A percentile compares a stretch with the other conserved stretches of the same genome.
These are phyloP conservation scores for Myriosclerotinia scirpicola DNA, from an alignment of 2,329 filamentous ascomycete species.

Conservation along the genomic window DNA sequence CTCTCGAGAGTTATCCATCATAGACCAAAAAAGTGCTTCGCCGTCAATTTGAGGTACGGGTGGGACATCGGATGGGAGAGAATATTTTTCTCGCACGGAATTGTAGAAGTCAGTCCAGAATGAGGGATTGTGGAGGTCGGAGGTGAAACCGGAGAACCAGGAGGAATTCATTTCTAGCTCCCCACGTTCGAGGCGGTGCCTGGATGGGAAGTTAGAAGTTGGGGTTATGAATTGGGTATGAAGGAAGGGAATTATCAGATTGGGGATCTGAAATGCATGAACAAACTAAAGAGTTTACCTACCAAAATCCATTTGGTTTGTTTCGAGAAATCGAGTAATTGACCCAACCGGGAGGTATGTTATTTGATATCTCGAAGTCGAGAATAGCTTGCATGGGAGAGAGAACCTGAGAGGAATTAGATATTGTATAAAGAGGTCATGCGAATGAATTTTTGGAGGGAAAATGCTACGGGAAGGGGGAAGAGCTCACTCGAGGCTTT, in stretches of 20 bases:
- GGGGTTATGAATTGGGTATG: too few relatives aligned
- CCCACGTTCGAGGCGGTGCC: slow-evolving; percentile 78
- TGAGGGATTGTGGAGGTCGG: slow-evolving; percentile 64
- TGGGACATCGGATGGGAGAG: slow-evolving; percentile 49
- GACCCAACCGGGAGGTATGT: slow-evolving; percentile 84
- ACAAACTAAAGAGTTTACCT: background rate
- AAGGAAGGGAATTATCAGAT: background rate
- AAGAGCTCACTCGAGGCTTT: background rate
- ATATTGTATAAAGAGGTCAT: background rate
- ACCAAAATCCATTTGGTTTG: slow-evolving; percentile 77
- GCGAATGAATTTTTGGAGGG: background rate
- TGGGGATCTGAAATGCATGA: background rate
- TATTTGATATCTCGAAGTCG: slow-evolving; percentile 76
- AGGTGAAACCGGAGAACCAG: slow-evolving; percentile 76
- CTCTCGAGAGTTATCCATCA: slow-evolving; percentile 73
- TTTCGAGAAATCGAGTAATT: slow-evolving; percentile 84
- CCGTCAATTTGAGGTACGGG: slow-evolving; percentile 72
- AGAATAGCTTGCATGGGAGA: slow-evolving; percentile 93
- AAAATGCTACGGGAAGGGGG: background rate
- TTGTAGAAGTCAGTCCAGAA: slow-evolving; percentile 70
- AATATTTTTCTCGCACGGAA: slow-evolving; percentile 43
- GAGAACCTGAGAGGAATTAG: slow-evolving; percentile 56
- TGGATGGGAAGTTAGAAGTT: background rate
- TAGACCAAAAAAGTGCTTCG: slow-evolving; percentile 80
- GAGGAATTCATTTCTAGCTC: slow-evolving; percentile 70